Evolutionary conservation across 371 early-diverging fungal species (phyloP).

Genomic region (Mucor lusitanicus): DNA sequence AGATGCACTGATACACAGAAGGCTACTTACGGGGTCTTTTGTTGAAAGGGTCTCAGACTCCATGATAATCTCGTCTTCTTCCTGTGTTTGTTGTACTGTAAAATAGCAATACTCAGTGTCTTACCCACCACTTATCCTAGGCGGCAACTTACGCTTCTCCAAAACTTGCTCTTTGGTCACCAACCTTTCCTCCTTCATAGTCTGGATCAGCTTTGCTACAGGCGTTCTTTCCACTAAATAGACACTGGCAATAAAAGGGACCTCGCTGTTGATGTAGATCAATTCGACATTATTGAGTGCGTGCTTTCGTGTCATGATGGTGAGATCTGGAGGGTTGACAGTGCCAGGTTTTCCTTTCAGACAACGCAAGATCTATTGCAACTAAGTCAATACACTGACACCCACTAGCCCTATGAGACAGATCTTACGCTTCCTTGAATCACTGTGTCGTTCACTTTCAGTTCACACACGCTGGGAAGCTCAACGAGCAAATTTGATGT

Average conservation of each 20-base stretch:
- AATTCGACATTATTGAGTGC: slow-evolving; percentile 54
- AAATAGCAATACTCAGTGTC: not conserved
- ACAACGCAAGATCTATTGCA: slow-evolving; percentile 52
- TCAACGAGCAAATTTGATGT: slow-evolving; percentile 28
- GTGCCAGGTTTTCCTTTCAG: slow-evolving; percentile 65
- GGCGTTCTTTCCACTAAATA: slow-evolving; percentile 49
- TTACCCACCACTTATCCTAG: not conserved
- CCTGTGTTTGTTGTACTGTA: slow-evolving; percentile 31
- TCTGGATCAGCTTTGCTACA: slow-evolving; percentile 43
- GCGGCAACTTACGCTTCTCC: slow-evolving; percentile 40
- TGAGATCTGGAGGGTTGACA: slow-evolving; percentile 62
- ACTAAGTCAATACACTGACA: not conserved
- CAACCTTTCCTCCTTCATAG: slow-evolving; percentile 38
- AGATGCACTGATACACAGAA: not conserved
- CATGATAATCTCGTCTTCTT: slow-evolving; percentile 56
- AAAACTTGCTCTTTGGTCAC: slow-evolving; percentile 52
- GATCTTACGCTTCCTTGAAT: slow-evolving; percentile 48
- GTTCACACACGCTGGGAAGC: slow-evolving; percentile 49
- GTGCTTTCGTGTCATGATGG: slow-evolving; percentile 37
- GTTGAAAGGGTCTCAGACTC: slow-evolving; percentile 57
- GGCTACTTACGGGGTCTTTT: slow-evolving; percentile 57
- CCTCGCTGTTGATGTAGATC: slow-evolving; percentile 56
- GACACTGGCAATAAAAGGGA: slow-evolving; percentile 47
- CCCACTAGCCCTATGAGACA: not conserved
- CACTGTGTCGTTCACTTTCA: slow-evolving; percentile 48